A percentile compares a stretch with the other conserved stretches of the same genome.
phyloP scores from a whole-genome alignment of 768 basidiomycete genomes.

The Amylocystis lapponica region DNA sequence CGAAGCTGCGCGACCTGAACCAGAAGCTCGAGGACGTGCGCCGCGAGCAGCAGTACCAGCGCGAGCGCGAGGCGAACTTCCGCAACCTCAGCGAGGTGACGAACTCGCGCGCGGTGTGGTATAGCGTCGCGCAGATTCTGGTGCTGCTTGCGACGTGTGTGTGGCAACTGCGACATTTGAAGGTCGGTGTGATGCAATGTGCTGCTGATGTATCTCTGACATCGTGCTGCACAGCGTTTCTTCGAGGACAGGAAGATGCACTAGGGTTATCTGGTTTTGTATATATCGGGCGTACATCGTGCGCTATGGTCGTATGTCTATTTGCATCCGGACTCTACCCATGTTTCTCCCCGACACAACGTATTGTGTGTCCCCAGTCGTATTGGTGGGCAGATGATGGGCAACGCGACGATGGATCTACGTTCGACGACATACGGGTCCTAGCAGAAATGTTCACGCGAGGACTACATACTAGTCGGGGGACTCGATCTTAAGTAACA shows the following conservation, averaged over 20 bases:
- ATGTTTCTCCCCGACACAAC: no score
- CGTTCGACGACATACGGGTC: no score
- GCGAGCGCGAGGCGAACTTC: conserved; percentile 90
- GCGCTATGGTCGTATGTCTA: no score
- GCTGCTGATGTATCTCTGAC: no score
- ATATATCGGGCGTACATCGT: conserved; percentile 14
- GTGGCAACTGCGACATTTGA: conserved; percentile 93
- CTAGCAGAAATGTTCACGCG: no score
- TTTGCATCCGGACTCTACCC: no score
- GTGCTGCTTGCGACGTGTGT: conserved; percentile 80
- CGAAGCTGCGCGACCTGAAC: conserved; percentile 89
- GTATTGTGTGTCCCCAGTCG: no score
- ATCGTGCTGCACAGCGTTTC: conserved; percentile 55
- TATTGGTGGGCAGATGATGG: no score
- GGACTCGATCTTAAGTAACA: conserved; percentile 35
- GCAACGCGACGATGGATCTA: no score
- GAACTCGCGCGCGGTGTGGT: conserved; percentile 94
- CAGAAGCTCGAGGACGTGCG: conserved; percentile 89
- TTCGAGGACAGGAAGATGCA: conserved; percentile 84
- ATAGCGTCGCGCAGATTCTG: conserved; percentile 81
- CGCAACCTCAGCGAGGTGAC: conserved; percentile 84
- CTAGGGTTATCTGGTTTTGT: conserved; percentile 27
- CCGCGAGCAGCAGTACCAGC: conserved; percentile 95
- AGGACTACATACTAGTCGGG: no score
- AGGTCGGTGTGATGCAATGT: conserved; percentile 42